phyloP scores from a whole-genome alignment of 2,329 filamentous ascomycete species.

The Zasmidium citrigriseum region DNA sequence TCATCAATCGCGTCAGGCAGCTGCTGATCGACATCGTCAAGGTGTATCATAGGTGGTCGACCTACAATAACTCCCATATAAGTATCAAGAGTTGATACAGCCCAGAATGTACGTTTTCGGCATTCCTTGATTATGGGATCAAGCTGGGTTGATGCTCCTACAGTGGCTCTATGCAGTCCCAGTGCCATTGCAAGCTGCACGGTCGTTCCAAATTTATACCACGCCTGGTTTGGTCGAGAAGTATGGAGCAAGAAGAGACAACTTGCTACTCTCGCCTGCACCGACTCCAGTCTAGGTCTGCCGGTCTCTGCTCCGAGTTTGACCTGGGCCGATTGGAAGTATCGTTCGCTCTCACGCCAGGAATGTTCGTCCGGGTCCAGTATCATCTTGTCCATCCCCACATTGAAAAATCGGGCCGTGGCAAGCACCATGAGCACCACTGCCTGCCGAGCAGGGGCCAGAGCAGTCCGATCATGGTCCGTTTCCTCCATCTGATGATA shows the following conservation, averaged over 20 bases:
- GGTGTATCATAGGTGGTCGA: constrained; percentile 38
- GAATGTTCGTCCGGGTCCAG: constrained; percentile 21
- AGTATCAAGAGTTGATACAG: constrained; percentile 41
- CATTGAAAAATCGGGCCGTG: constrained; percentile 40
- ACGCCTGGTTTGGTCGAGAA: constrained; percentile 39
- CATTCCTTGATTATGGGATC: constrained; percentile 33
- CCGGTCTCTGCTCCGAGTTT: constrained; percentile 29
- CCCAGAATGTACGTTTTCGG: constrained; percentile 41
- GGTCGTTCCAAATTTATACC: constrained; percentile 41
- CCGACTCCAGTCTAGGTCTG: constrained; percentile 32
- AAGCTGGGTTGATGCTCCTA: constrained; percentile 18
- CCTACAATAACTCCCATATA: constrained; percentile 43
- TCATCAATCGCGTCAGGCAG: constrained; percentile 33
- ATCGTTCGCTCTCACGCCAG: constrained; percentile 29
- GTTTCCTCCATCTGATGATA: constrained; percentile 47
- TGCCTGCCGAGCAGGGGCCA: constrained; percentile 46
- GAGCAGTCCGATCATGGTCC: constrained; percentile 40
- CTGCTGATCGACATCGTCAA: constrained; percentile 35
- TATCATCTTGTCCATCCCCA: constrained; percentile 22
- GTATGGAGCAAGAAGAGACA: constrained; percentile 43
- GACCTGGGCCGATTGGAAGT: constrained; percentile 27
- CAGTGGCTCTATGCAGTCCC: constrained; percentile 36
- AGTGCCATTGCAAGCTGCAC: constrained; percentile 40
- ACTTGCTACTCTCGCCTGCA: constrained; percentile 44
- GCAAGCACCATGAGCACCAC: constrained; percentile 57